Evolutionary conservation across 2,329 filamentous ascomycete species (phyloP).

Genomic region (Fusarium sp.): DNA sequence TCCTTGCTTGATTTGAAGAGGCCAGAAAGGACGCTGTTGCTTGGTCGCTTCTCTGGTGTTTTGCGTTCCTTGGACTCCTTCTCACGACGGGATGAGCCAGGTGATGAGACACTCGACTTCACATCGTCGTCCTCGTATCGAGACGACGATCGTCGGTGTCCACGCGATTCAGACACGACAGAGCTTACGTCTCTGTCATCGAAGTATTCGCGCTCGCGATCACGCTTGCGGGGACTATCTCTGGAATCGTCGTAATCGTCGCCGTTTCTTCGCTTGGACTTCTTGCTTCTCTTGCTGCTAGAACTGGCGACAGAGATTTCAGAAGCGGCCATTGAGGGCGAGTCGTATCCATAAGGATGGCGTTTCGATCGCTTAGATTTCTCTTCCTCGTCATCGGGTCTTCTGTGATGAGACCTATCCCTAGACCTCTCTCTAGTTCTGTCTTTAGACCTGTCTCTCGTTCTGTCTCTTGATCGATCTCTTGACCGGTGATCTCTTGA

Average conservation of each 20-base stretch:
- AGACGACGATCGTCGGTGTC: conserved; percentile 46
- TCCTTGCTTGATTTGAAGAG: conserved; percentile 60
- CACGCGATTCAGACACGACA: conserved; percentile 59
- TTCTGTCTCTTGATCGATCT: conserved; percentile 10
- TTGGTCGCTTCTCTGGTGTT: conserved; percentile 55
- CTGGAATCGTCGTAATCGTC: conserved; percentile 51
- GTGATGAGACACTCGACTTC: conserved; percentile 57
- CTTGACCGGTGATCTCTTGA: conserved; percentile 21
- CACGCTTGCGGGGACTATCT: conserved; percentile 53
- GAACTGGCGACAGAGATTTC: conserved; percentile 53
- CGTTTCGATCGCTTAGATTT: conserved; percentile 54
- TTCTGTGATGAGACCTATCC: conserved; percentile 29
- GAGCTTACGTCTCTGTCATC: conserved; percentile 63
- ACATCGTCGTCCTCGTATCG: conserved; percentile 60
- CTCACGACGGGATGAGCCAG: conserved; percentile 51
- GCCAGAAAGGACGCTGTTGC: conserved; percentile 61
- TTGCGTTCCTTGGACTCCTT: conserved; percentile 46
- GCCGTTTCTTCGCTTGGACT: conserved; percentile 54
- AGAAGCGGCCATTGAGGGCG: conserved; percentile 51
- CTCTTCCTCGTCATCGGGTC: conserved; percentile 50
- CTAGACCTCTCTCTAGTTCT: conserved; percentile 28
- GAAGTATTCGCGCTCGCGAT: conserved; percentile 53
- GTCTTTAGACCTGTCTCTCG: conserved; percentile 7
- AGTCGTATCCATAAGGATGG: conserved; percentile 48
- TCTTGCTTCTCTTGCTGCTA: conserved; percentile 56